Conservation (phyloP, 129 eudicot genomes). For the Silybum marianum region DNA sequence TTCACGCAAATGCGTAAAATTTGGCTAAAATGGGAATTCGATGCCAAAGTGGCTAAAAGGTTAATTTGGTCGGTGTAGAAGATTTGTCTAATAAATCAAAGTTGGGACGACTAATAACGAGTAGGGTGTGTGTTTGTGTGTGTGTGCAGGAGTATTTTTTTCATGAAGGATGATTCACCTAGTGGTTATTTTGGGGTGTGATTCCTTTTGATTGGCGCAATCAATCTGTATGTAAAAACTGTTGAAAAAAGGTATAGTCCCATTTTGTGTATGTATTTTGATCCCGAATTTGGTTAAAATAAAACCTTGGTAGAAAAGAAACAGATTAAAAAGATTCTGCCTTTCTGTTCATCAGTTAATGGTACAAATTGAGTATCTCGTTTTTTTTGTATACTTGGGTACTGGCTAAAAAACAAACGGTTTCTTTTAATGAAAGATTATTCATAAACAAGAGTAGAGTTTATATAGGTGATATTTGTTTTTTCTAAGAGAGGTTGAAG, state of each 20-base stretch:
- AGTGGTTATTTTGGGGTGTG: slow-evolving; percentile 44
- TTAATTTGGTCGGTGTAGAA: neutral
- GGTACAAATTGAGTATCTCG: neutral
- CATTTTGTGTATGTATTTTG: slow-evolving; percentile 33
- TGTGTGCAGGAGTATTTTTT: slow-evolving; percentile 29
- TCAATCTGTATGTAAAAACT: slow-evolving; percentile 60
- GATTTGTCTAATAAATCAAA: neutral
- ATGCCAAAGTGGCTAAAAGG: no score
- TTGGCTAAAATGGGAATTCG: no score
- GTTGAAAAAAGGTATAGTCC: slow-evolving; percentile 37
- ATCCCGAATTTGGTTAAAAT: slow-evolving; percentile 20
- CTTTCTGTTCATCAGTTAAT: slow-evolving; percentile 14
- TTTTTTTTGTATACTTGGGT: neutral
- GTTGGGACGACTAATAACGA: neutral
- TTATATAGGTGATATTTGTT: no score
- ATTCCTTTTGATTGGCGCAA: slow-evolving; percentile 53
- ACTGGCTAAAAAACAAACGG: neutral
- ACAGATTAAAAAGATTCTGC: slow-evolving; percentile 9
- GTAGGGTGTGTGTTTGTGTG: neutral
- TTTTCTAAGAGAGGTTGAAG: no score
- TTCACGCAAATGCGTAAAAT: no score
- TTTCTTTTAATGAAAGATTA: no score
- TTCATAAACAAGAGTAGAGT: no score
- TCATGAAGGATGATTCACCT: slow-evolving; percentile 48
- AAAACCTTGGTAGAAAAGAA: neutral